A percentile compares a stretch with the other conserved stretches of the same genome.
Conservation (phyloP, 1,284 basidiomycete genomes). For the Termitomyces sp. region DNA sequence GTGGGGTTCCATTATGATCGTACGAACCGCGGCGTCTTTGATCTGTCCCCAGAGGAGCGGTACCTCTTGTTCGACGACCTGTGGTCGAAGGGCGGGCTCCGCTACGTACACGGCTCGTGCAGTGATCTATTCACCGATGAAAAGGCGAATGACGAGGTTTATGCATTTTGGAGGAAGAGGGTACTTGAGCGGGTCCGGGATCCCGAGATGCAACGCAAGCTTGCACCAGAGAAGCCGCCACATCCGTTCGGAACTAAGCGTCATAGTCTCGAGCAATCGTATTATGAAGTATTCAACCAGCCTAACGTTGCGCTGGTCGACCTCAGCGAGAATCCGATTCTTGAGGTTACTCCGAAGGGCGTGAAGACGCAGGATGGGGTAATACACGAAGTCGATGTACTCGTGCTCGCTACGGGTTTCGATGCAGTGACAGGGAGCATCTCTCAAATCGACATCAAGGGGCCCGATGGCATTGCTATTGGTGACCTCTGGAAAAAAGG, state of each 20-base stretch:
- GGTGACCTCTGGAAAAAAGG: conserved; percentile 23
- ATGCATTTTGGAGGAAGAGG: conserved; percentile 25
- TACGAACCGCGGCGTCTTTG: conserved; percentile 11
- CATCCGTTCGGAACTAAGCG: conserved; percentile 10
- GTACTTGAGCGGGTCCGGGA: conserved; percentile 20
- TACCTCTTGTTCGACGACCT: conserved; percentile 20
- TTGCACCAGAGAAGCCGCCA: conserved; percentile 18
- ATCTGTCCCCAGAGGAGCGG: conserved; percentile 20
- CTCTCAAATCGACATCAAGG: conserved; percentile 22
- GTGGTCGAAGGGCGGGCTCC: conserved; percentile 22
- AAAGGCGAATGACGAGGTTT: conserved; percentile 21
- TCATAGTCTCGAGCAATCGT: conserved; percentile 21
- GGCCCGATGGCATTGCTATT: conserved; percentile 19
- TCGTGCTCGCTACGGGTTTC: conserved; percentile 25
- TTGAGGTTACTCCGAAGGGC: conserved; percentile 21
- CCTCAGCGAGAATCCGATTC: conserved; percentile 23
- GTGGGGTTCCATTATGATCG: conserved; percentile 20
- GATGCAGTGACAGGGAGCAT: conserved; percentile 25
- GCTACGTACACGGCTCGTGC: conserved; percentile 20
- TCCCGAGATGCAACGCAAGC: conserved; percentile 21
- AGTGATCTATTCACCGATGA: conserved; percentile 19
- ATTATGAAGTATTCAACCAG: conserved; percentile 25
- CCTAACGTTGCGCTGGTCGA: conserved; percentile 23
- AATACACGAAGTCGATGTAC: conserved; percentile 22
- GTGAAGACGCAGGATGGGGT: conserved; percentile 21